Conservation (phyloP, 371 early-diverging fungal species). For the Mortierella sp. region DNA sequence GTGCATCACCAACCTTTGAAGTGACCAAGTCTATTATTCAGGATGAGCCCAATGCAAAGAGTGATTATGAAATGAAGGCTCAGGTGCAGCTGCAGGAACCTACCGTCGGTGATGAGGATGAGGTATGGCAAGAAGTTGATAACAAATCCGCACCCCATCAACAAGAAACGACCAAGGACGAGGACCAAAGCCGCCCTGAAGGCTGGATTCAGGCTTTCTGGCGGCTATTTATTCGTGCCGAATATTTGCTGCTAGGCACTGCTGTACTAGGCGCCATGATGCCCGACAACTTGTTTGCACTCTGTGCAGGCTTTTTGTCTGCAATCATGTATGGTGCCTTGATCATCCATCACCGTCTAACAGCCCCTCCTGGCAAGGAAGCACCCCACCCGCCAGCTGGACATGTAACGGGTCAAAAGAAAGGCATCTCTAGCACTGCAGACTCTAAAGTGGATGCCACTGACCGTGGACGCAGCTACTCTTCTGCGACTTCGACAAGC, state of each 20-base stretch:
- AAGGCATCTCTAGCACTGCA: background rate
- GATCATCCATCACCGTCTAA: constrained; percentile 21
- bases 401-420: background rate
- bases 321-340: constrained; percentile 33
- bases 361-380: constrained; percentile 23
- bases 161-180: constrained; percentile 10
- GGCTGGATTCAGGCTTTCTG: constrained; percentile 34
- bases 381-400: constrained; percentile 26
- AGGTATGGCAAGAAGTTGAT: background rate
- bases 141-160: background rate
- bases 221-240: constrained; percentile 32
- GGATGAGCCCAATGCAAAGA: constrained; percentile 16
- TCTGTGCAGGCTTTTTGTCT: constrained; percentile 42
- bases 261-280: constrained; percentile 47
- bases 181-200: background rate
- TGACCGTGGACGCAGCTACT: background rate
- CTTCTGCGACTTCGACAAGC: background rate
- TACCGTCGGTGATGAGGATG: background rate
- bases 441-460: background rate
- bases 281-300: constrained; percentile 36
- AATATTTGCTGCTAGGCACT: constrained; percentile 41
- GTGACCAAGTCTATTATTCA: background rate
- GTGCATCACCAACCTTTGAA: constrained; percentile 9
- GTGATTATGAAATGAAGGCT: background rate
- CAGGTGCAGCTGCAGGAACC: background rate